Conservation (phyloP, 78 protist species). For the Protostelium mycophagum region DNA sequence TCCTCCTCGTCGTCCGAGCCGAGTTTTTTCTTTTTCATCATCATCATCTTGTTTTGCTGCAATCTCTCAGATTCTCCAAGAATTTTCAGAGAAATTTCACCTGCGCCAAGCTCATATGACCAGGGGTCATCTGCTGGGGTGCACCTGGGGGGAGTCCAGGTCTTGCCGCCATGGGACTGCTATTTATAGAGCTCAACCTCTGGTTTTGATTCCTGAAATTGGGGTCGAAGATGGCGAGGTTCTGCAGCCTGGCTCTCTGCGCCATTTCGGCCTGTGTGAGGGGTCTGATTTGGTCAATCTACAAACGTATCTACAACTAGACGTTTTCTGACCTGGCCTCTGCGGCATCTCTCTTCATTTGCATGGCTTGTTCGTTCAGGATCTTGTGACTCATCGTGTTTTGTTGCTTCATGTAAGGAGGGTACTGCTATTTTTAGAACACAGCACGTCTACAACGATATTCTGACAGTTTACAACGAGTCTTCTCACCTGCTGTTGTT, state of each 20-base stretch:
- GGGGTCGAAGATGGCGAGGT: neutral
- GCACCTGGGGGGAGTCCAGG: neutral
- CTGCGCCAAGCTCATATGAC: neutral
- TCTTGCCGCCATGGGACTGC: neutral
- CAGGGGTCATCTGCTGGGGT: neutral
- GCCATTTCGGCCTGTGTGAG: neutral
- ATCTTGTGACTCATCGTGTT: neutral
- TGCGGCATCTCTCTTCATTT: neutral
- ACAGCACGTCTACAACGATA: too few relatives aligned
- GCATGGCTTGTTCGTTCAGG: neutral
- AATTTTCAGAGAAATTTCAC: neutral
- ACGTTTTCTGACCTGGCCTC: too few relatives aligned
- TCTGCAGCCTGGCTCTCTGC: conserved; percentile 2
- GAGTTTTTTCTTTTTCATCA: neutral
- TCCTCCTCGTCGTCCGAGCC: conserved; percentile 1
- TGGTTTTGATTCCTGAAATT: neutral
- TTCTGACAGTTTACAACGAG: too few relatives aligned
- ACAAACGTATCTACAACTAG: too few relatives aligned
- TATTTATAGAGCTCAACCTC: neutral
- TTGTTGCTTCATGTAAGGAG: neutral
- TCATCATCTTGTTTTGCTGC: neutral
- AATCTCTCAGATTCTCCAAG: neutral
- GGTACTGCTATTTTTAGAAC: too few relatives aligned
- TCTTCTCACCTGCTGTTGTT: neutral
- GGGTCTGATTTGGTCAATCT: too few relatives aligned